Evolutionary conservation across 139 green algal genomes (phyloP), one percentile per base, ranked within the genome.

Genomic region (Micractinium sp.): DNA sequence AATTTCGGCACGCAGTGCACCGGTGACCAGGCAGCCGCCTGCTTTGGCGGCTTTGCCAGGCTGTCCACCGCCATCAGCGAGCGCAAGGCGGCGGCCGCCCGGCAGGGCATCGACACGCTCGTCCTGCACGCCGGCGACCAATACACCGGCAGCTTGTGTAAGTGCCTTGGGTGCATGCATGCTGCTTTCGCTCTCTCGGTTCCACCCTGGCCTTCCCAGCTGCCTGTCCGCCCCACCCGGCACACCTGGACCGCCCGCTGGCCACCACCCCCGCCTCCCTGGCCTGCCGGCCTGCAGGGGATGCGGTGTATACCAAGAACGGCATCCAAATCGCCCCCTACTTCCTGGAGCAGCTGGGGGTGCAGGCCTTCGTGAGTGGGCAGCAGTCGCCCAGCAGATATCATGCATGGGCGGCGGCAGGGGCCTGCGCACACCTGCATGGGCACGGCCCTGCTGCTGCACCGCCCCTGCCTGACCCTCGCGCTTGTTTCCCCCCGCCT

Each of bases 351-450:
- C 9, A 74, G 85, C 47, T 88, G 0, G 85, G 85, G 9, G 71
- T 88, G 71, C 85, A 88, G 85, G 85, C 85, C 0, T 60, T 88
- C 33, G 85, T 82, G 41, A 81, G 83, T 33, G 12, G 29, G 25
- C 31, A 73, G 23, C 66, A 73, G 9, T 12, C 25, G 23, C 66
- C 66, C 7, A 29, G 66, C 66, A 73, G 4, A 29, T 19, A 29
- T 4, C 73, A 18, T 19, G n/a, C 27, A 22, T 14, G 27, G 38
- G 18, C 31, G 39, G 29, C 29, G 33, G 19, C 73, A 3, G n/a
- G 16, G 0, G 29, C 13, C 47, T 71, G 47, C 78, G 9, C 7
- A 25, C 23, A 13, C 25, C 25, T 35, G 39, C 75, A 27, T 27
- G 35, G 1, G 75, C n/a, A 23, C 41, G 41, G 2, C 36, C 78